phyloP scores from a whole-genome alignment of 441 rosid species.

The Brassica balearica region DNA sequence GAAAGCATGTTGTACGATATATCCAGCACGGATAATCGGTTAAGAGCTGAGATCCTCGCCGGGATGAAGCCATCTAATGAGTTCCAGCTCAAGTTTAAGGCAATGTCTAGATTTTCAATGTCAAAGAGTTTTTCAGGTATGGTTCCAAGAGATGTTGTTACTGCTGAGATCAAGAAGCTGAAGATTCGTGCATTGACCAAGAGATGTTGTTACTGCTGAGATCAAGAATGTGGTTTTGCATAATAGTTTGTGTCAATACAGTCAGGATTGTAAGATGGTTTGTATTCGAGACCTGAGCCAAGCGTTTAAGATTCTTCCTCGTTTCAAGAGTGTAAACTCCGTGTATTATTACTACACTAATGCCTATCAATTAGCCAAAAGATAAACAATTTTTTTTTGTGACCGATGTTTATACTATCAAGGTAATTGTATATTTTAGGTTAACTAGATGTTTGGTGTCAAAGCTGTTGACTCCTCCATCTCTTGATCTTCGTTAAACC shows the following conservation, averaged over 20 bases:
- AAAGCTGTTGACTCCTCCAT: not conserved
- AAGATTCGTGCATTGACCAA: conserved; percentile 59
- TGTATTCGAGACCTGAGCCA: too few species aligned
- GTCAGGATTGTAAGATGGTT: too few species aligned
- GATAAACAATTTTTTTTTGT: not conserved
- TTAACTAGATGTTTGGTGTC: not conserved
- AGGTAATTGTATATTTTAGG: not conserved
- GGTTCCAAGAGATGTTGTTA: conserved; percentile 55
- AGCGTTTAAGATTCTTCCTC: too few species aligned
- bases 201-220: conserved; percentile 34
- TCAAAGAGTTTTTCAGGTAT: conserved; percentile 61
- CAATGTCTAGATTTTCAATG: conserved; percentile 65
- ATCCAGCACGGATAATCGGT: conserved; percentile 63
- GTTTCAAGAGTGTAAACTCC: not conserved
- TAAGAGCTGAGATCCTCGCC: conserved; percentile 54
- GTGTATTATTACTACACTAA: conserved; percentile 9
- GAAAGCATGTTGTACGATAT: conserved; percentile 68
- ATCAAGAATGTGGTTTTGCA: too few species aligned
- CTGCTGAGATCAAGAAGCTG: conserved; percentile 76
- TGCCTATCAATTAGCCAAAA: conserved; percentile 3
- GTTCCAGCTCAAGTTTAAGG: conserved; percentile 76
- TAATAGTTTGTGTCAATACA: too few species aligned
- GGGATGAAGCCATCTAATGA: conserved; percentile 61
- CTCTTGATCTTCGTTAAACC: too few species aligned
- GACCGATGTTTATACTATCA: not conserved